Evolutionary conservation across 768 basidiomycete species (phyloP), one percentile per base, ranked within the genome.

Genomic region (Collybia mongolica): DNA sequence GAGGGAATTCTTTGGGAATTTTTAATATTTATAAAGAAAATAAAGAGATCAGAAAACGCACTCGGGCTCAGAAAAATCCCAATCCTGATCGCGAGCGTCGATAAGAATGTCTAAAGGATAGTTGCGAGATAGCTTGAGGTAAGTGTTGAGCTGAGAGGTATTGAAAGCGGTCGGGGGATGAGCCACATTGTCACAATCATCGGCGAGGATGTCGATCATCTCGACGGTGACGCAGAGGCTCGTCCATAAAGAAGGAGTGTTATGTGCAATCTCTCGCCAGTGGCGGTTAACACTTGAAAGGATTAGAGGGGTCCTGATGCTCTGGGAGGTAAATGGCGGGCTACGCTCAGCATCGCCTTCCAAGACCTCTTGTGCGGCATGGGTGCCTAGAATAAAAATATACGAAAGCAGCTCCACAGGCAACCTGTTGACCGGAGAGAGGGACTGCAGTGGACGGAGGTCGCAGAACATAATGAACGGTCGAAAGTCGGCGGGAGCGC

Each of bases 341-440:
- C 38, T 35, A 19, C 29, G 38, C 20, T 60, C 54, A 8, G 57
- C 48, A 14, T 60, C 56, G 6, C 61, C 61, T 17, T 64, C 59
- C 12, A 57, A 53, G 28, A 44, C 17, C 36, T 61, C 49, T 11
- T 49, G 38, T 9, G 55, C 39, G 28, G 64, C 58, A 49, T 76
- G 73, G 1, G 71, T 70, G n/a, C 69, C 74, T 42, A 84, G 67
- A 12, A 64, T 54, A 58, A 86, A 83, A 51, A 86, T 77, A 45
- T 79, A 72, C 0, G 82, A 75, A 23, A 84, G 70, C 5, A 83
- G 71, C 64, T 84, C 82, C 28, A 76, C 72, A 6, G 84, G 83
- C 20, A 84, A 74, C 19, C 53, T 62, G 55, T 68, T 57, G 46
- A 81, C 72, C 2, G 73, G 69, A 28, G 56, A 49, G 36, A 20